These are phyloP conservation scores for Xylaria sp. DNA, from an alignment of 2,329 filamentous ascomycete species.

Conservation along the genomic window DNA sequence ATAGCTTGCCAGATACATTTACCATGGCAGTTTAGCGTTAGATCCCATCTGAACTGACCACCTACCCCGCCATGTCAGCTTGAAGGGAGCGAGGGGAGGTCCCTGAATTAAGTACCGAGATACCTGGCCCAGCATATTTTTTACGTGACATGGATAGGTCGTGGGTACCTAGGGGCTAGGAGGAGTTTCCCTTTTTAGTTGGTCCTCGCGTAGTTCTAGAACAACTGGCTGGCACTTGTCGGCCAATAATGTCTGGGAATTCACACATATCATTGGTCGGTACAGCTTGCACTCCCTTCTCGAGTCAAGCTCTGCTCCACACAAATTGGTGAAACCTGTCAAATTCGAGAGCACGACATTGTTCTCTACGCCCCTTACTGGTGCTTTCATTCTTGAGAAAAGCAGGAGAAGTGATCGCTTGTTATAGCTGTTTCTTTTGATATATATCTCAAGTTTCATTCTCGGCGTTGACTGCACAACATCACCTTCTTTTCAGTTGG, in stretches of 20 bases:
- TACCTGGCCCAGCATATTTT: not conserved
- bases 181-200: not conserved
- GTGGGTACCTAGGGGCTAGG: not conserved
- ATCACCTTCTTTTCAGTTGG: not conserved
- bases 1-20: slow-evolving; percentile 4
- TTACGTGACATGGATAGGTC: not conserved
- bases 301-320: slow-evolving; percentile 41
- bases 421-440: slow-evolving; percentile 23
- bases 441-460: slow-evolving; percentile 16
- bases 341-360: slow-evolving; percentile 46
- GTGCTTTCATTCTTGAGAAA: slow-evolving; percentile 8
- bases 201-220: slow-evolving; percentile 5
- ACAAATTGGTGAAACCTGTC: slow-evolving; percentile 53
- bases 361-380: slow-evolving; percentile 23
- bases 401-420: not conserved
- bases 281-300: not conserved
- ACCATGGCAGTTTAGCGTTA: no score
- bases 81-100: no score
- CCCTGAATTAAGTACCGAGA: not conserved
- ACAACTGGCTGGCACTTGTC: slow-evolving; percentile 30
- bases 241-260: not conserved
- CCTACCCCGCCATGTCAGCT: slow-evolving; percentile 25
- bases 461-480: slow-evolving; percentile 10
- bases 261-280: not conserved
- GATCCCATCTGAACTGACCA: slow-evolving; percentile 32